Evolutionary conservation across 2,329 filamentous ascomycete species (phyloP).

Genomic region (Fusarium sarcochroum): DNA sequence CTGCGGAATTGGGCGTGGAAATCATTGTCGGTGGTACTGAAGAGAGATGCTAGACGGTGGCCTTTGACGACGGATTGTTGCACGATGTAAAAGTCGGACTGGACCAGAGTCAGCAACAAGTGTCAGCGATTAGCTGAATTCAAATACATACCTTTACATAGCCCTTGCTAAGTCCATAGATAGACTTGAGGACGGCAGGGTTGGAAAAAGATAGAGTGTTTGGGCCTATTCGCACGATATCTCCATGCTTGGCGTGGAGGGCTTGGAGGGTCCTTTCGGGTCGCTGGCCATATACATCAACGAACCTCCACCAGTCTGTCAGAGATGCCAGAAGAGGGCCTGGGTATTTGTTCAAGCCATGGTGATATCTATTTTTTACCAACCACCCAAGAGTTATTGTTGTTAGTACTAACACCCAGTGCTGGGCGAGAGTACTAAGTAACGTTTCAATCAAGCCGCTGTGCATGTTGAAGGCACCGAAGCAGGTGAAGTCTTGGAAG

Average conservation of each 20-base stretch:
- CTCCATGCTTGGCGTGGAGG: constrained; percentile 79
- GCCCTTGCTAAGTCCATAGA: constrained; percentile 87
- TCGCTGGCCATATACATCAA: constrained; percentile 74
- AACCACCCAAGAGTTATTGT: constrained; percentile 26
- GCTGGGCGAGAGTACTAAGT: constrained; percentile 27
- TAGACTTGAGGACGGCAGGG: constrained; percentile 78
- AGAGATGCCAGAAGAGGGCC: constrained; percentile 77
- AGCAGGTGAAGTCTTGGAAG: neutral
- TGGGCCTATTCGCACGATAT: constrained; percentile 81
- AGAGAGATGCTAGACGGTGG: constrained; percentile 77
- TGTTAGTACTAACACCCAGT: constrained; percentile 39
- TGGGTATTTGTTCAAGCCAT: constrained; percentile 78
- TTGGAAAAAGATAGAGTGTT: constrained; percentile 81
- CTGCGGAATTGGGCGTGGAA: constrained; percentile 83
- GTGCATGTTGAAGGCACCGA: constrained; percentile 43
- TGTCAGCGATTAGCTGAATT: constrained; percentile 66
- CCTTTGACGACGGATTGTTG: constrained; percentile 81
- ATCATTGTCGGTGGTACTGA: constrained; percentile 80
- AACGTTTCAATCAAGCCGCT: constrained; percentile 42
- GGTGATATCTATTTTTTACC: constrained; percentile 55
- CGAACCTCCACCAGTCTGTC: constrained; percentile 79
- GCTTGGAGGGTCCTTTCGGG: constrained; percentile 76
- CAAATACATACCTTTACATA: constrained; percentile 74
- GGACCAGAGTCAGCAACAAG: neutral
- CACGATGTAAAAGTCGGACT: constrained; percentile 86